Percentiles rank a stretch among this genome's conserved stretches.
Conservation (phyloP, 2,329 filamentous ascomycete genomes). For the Penicillium crustosum region DNA sequence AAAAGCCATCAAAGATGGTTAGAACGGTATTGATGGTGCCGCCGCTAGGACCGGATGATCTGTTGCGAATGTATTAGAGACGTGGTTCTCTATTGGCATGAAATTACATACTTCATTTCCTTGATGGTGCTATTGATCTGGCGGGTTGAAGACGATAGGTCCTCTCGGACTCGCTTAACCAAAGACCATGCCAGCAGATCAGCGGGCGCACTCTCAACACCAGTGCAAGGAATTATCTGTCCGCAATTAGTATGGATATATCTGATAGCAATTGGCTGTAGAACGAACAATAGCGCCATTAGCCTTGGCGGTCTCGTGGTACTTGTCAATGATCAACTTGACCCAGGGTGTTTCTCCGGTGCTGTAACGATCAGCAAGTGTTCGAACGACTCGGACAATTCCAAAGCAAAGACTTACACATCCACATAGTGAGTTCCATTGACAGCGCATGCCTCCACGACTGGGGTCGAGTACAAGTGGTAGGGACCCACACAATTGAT, state of each 20-base stretch:
- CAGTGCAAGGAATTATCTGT: conserved; percentile 60
- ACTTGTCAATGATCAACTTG: conserved; percentile 61
- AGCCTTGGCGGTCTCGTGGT: conserved; percentile 58
- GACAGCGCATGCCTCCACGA: conserved; percentile 63
- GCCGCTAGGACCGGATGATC: conserved; percentile 51
- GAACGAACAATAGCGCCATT: conserved; percentile 60
- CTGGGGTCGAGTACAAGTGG: conserved; percentile 62
- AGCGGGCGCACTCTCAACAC: conserved; percentile 61
- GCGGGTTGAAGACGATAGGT: conserved; percentile 51
- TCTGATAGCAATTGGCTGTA: background rate
- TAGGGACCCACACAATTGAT: conserved; percentile 65
- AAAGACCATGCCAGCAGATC: conserved; percentile 57
- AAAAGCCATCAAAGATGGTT: conserved; percentile 51
- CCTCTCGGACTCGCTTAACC: conserved; percentile 54
- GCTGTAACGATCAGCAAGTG: conserved; percentile 28
- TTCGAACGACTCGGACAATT: background rate
- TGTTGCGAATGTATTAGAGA: conserved; percentile 16
- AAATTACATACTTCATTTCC: conserved; percentile 48
- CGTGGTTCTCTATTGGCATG: background rate
- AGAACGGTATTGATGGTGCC: conserved; percentile 68
- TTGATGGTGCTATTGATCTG: conserved; percentile 56
- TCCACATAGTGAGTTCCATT: conserved; percentile 69
- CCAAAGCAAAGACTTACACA: conserved; percentile 41
- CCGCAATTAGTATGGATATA: conserved; percentile 12
- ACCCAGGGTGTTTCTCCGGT: conserved; percentile 67